Evolutionary conservation across 2,329 filamentous ascomycete genomes (phyloP).

Genomic region (Xylariaceae sp.): DNA sequence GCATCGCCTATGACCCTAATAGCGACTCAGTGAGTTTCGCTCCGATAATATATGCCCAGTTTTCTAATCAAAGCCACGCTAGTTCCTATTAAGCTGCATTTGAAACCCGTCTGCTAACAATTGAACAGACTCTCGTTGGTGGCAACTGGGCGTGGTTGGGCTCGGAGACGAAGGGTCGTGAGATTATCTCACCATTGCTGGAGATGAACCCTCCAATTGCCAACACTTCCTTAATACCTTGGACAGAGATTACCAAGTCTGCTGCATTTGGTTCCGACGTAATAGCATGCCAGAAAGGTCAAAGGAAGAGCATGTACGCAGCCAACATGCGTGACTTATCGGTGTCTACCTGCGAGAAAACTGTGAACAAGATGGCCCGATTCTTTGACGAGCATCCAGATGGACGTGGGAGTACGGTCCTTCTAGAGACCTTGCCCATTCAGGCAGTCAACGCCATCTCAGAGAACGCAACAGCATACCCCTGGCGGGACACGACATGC

Average conservation of each 20-base stretch:
- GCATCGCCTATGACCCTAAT: slow-evolving; percentile 9
- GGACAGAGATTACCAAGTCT: background rate
- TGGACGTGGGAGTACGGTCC: background rate
- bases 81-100: too few relatives aligned
- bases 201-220: slow-evolving; percentile 5
- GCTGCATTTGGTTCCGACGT: too few relatives aligned
- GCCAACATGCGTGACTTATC: slow-evolving; percentile 12
- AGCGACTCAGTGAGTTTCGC: slow-evolving; percentile 5
- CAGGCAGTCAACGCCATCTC: slow-evolving; percentile 16
- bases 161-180: slow-evolving; percentile 9
- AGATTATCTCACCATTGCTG: slow-evolving; percentile 19
- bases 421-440: slow-evolving; percentile 20
- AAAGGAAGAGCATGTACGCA: slow-evolving; percentile 1
- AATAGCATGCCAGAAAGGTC: too few relatives aligned
- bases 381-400: slow-evolving; percentile 17
- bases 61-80: background rate
- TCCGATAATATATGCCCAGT: background rate
- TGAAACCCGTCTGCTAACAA: background rate
- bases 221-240: slow-evolving; percentile 4
- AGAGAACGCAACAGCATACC: slow-evolving; percentile 28
- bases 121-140: slow-evolving; percentile 10
- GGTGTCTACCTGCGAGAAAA: slow-evolving; percentile 1
- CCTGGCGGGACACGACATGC: slow-evolving; percentile 29
- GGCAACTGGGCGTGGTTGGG: slow-evolving; percentile 2
- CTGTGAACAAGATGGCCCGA: slow-evolving; percentile 17